Evolutionary conservation across 2,329 filamentous ascomycete genomes (phyloP).

Genomic region (Apiospora koreana): DNA sequence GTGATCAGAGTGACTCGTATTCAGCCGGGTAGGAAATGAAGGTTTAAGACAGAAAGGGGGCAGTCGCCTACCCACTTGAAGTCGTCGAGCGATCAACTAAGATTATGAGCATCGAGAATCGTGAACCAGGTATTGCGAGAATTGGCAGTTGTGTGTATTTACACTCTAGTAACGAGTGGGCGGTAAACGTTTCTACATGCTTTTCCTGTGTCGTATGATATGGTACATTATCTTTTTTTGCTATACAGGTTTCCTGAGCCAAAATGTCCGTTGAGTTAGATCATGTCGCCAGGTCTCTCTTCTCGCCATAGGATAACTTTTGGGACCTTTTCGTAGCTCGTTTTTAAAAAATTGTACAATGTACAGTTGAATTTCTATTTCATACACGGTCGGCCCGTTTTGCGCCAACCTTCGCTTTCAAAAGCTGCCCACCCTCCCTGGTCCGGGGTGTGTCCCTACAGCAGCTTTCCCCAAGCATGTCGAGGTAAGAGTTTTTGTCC

Average conservation of each 20-base stretch:
- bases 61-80: not conserved
- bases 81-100: not conserved
- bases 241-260: not conserved
- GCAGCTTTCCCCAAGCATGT: not conserved
- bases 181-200: conserved; percentile 4
- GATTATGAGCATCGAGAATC: too few species aligned
- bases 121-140: not conserved
- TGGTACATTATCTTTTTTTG: conserved; percentile 12
- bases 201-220: not conserved
- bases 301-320: not conserved
- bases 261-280: not conserved
- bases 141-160: not conserved
- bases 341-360: not conserved
- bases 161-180: not conserved
- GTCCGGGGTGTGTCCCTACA: not conserved
- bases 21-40: too few species aligned
- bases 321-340: not conserved
- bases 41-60: too few species aligned
- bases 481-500: not conserved
- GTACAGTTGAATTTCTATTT: conserved; percentile 7
- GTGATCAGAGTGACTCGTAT: too few species aligned
- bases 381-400: not conserved
- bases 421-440: not conserved
- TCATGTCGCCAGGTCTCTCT: not conserved
- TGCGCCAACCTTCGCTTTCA: not conserved